A percentile compares a stretch with the other conserved stretches of the same genome.
Conservation (phyloP, 2,329 filamentous ascomycete genomes). For the Aspergillus ustus region DNA sequence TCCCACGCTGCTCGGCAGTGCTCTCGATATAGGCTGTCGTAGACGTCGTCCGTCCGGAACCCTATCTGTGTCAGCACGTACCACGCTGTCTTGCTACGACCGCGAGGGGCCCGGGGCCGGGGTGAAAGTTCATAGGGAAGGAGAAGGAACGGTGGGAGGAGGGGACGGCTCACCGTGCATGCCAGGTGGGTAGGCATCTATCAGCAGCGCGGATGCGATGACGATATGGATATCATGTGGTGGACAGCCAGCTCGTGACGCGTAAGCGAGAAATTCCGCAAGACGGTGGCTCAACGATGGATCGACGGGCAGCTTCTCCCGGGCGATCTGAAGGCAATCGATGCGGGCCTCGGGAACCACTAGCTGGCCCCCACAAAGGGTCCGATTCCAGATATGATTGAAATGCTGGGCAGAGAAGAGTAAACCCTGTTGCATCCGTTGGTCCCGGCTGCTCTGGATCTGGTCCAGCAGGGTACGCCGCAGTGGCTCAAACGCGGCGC, state of each 20-base stretch:
- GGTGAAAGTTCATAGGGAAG: background rate
- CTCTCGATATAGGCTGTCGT: background rate
- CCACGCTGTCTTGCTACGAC: background rate
- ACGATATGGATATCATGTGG: constrained; percentile 2
- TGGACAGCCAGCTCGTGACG: background rate
- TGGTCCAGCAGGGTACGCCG: constrained; percentile 16
- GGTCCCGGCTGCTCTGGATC: constrained; percentile 2
- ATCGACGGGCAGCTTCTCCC: constrained; percentile 11
- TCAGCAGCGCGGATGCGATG: constrained; percentile 25
- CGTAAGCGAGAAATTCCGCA: constrained; percentile 1
- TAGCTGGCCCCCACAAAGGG: constrained; percentile 4
- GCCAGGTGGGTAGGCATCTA: constrained; percentile 28
- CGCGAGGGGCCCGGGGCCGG: background rate
- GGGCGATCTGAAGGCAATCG: constrained; percentile 13
- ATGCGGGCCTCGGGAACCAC: constrained; percentile 3
- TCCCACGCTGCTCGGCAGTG: background rate
- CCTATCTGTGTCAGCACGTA: background rate
- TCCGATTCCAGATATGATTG: background rate
- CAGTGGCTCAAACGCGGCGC: constrained; percentile 22
- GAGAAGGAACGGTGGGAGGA: background rate
- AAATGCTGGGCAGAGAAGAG: constrained; percentile 23
- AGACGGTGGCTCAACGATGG: background rate
- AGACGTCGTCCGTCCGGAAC: background rate
- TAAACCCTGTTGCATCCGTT: constrained; percentile 3
- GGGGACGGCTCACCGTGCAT: constrained; percentile 25